These are phyloP conservation scores for Panaeolus cyanescens DNA, from an alignment of 768 basidiomycete species.

Conservation along the genomic window DNA sequence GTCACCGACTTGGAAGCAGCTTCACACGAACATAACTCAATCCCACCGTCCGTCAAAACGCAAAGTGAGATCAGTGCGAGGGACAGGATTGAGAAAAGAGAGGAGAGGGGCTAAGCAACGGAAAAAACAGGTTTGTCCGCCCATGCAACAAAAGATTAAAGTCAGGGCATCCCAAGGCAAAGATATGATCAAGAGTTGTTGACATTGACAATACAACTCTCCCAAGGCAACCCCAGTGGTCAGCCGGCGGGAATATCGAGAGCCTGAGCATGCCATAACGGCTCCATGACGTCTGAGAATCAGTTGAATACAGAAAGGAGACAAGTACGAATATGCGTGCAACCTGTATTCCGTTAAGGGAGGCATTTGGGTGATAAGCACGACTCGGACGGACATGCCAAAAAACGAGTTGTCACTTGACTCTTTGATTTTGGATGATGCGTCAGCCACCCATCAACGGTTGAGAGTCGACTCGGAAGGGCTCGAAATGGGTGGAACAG, in stretches of 20 bases:
- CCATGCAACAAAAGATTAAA: neutral
- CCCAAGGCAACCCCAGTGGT: slow-evolving; percentile 1
- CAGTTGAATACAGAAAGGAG: neutral
- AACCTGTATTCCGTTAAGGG: neutral
- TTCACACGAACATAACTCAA: neutral
- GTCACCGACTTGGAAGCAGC: neutral
- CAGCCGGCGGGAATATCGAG: slow-evolving; percentile 14
- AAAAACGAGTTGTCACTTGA: neutral
- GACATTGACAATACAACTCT: neutral
- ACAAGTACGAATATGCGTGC: neutral
- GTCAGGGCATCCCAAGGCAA: neutral
- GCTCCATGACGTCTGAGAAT: neutral
- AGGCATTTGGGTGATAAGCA: neutral
- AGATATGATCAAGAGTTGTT: neutral
- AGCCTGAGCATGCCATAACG: neutral
- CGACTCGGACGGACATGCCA: neutral
- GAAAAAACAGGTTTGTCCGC: neutral
- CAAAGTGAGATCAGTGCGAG: neutral
- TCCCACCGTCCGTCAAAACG: neutral
- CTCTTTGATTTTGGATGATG: neutral
- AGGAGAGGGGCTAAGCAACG: neutral
- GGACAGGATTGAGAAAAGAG: neutral
- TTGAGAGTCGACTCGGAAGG: neutral
- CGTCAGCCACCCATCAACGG: neutral
- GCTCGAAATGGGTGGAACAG: neutral